Evolutionary conservation across 208 protist genomes (phyloP), one percentile per base, ranked within the genome.

Genomic region (Endotrypanum monterogeii): DNA sequence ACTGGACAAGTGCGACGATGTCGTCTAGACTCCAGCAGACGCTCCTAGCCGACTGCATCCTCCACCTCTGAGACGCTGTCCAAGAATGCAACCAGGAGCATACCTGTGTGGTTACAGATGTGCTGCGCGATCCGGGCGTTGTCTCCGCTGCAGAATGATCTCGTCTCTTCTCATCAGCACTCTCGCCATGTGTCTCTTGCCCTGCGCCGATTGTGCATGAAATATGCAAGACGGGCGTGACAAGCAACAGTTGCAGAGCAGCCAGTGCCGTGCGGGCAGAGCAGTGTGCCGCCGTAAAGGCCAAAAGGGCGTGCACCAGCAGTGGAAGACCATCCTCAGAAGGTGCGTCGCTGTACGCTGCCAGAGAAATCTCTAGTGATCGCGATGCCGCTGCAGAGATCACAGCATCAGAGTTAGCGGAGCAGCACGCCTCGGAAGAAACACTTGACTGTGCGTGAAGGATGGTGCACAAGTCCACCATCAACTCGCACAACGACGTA

Each of bases 1-100:
- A 54, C 77, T 85, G 80, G 23, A 87, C 46, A 57, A 90, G 70
- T 6, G 79, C 68, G 23, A 85, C 82, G 70, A 87, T 44, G 16
- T 83, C 75, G 32, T 83, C 73, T 52, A 90, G 73, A 20, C 79
- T 63, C 82, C 82, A 79, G 39, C 50, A 51, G 32, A 55, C 23
- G 61, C 23, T 35, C 46, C 18, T 23, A 18, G 68, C 50, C 20
- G 52, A 71, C 37, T 57, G 70, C 35, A n/a, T 39, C 37, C 32
- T 44, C 54, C 51, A 46, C 41, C 28, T 20, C 63, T 51, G 73
- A 37, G 32, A 50, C 25, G 35, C 66, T 52, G 46, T 25, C 67
- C 56, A 76, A 57, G 63, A 76, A 76, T 56, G 63, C 71, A 56
- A 70, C 83, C 79, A 80, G 65, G 32, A 41, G 32, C 66, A 71